Base-by-base conservation (phyloP, 1,139 yeast genomes). In the Yamadazyma oceani region DNA sequence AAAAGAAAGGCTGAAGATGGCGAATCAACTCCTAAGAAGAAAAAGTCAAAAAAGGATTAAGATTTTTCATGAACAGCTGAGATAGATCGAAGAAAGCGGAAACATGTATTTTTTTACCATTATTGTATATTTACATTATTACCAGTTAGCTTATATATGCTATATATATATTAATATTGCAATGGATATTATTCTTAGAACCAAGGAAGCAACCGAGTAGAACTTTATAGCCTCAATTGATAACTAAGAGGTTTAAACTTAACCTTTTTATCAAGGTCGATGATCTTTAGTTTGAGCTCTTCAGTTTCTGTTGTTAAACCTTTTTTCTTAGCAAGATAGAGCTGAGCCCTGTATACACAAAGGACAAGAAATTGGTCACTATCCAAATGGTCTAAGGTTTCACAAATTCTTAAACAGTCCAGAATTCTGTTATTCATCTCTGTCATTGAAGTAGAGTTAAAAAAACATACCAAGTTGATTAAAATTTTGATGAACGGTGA, bases 1-100 rank as follows among this genome's bases (percentile, higher is more conserved):
- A 58, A 65, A 56, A 76, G 80, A 60, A 77, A 78, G 55, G 83
- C 79, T 41, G 83, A 77, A 40, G 83, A 78, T 39, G 78, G 66
- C 34, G 82, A 73, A 44, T 75, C 73, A 48, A 72, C 69, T 45
- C 75, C 73, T 50, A 73, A 73, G 58, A 58, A 60, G 57, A 63
- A 64, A 48, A 60, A 63, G 50, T 54, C 63, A 22, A 78, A 79
- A 70, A 49, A 48, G 39, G 52, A 49, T 34, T 48, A 42, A 21
- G 10, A 5, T 12, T 8, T 11, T 26, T 24, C n/a, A n/a, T n/a
- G n/a, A n/a, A n/a, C n/a, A n/a, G n/a, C n/a, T n/a, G n/a, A n/a
- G n/a, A n/a, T n/a, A n/a, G n/a, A n/a, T n/a, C n/a, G n/a, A n/a
- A n/a, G n/a, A n/a, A n/a, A 22, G 24, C 24, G 11, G 17, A 26